Evolutionary conservation across 2,329 filamentous ascomycete species (phyloP).

Genomic region (Pseudocercospora cruenta): DNA sequence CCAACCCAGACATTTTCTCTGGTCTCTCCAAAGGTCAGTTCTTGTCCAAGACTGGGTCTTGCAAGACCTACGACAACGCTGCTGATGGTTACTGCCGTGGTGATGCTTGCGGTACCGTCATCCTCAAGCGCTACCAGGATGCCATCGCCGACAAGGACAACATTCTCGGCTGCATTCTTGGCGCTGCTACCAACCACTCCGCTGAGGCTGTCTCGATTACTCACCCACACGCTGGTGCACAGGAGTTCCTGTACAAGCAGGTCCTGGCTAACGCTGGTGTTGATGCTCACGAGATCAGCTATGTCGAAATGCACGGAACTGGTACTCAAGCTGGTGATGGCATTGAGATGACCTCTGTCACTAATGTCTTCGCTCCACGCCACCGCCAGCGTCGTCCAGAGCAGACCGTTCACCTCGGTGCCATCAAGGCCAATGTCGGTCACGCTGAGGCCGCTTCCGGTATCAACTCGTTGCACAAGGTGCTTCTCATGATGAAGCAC

Average conservation of each 20-base stretch:
- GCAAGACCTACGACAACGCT: constrained; percentile 78
- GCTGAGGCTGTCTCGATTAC: constrained; percentile 82
- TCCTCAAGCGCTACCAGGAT: constrained; percentile 80
- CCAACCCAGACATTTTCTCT: constrained; percentile 78
- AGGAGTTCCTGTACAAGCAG: constrained; percentile 70
- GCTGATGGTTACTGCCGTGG: constrained; percentile 84
- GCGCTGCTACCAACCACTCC: constrained; percentile 78
- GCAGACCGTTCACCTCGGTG: constrained; percentile 56
- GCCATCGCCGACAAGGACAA: constrained; percentile 74
- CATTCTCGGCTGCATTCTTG: constrained; percentile 73
- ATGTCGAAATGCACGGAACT: constrained; percentile 89
- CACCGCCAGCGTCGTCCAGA: constrained; percentile 54
- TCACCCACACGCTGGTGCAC: constrained; percentile 76
- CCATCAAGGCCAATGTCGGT: constrained; percentile 60
- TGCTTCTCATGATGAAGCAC: constrained; percentile 59
- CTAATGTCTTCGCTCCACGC: constrained; percentile 62
- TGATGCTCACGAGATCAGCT: constrained; percentile 75
- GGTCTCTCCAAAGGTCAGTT: constrained; percentile 77
- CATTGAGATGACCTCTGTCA: constrained; percentile 79
- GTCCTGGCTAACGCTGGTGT: constrained; percentile 74
- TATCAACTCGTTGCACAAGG: constrained; percentile 58
- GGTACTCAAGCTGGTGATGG: constrained; percentile 84
- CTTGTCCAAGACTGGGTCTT: constrained; percentile 74
- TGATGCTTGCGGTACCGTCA: constrained; percentile 73
- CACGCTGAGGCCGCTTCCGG: constrained; percentile 60